Evolutionary conservation across 768 basidiomycete genomes (phyloP), one percentile per base, ranked within the genome.

Genomic region (Pilatotrama ljubarskyi): DNA sequence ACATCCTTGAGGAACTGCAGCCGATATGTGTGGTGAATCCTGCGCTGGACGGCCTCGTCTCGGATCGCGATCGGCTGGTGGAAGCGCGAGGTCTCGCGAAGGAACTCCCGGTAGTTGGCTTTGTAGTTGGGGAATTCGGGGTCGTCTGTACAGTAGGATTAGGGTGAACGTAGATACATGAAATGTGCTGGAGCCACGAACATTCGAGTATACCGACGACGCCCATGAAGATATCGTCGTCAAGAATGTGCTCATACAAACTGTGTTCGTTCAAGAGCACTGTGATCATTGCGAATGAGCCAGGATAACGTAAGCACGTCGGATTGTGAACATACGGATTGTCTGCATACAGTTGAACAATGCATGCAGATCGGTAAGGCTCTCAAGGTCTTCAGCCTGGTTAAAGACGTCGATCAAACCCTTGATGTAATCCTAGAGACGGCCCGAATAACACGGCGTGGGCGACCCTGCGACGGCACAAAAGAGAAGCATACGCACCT

Each of bases 1-100:
- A 99, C 96, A 72, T 99, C 97, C 73, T 98, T 98, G 69, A 99
- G 88, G 75, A 94, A 98, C 70, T 94, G 93, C 7, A 99, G 82
- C 18, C 97, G 92, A 73, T 98, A 98, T 2, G 95, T 98, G 70
- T 97, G 94, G 74, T 98, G 96, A 25, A 98, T 90, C 75, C 98
- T 98, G 58, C 82, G 83, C 68, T 90, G 87, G 44, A 97, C 88
- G 43, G 72, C 65, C 18, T 80, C 74, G 66, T 96, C 93, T 42
- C 83, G 82, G 69, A 98, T 90, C 29, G 84, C 81, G 64, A 98
- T 87, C 44, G 95, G 94, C 74, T 96, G 87, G 68, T 92, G 90
- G 75, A 93, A 98, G 55, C 83, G 86, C n/a, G 91, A 82, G 10
- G 85, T 87, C 66, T 90, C 82, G 51, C 86, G 81, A 37, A 98